Base-by-base conservation (phyloP, 2,329 filamentous ascomycete species). In the Bipolaris oryzae region DNA sequence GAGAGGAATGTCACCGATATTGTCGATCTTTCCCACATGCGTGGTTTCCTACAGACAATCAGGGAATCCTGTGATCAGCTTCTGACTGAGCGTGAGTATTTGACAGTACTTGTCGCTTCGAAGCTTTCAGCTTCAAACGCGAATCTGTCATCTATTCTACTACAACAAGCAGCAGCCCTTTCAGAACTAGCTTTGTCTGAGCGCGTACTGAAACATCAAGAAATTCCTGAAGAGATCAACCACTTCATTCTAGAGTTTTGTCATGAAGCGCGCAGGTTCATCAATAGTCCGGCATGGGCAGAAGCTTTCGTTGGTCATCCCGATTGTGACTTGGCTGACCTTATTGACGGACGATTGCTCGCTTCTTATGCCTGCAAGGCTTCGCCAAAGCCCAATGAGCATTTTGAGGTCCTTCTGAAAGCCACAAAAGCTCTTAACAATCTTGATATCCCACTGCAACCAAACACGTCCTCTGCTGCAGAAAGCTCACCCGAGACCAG, bases 311-410 rank as follows among this genome's bases (percentile, higher is more conserved):
- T 52, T 3, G 44, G 61, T 13, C 48, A 67, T 7, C 50, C 56
- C 9, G 53, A 59, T 20, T 81, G 78, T 62, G 82, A 86, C 65
- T 67, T 85, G 5, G 77, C 77, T 15, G 85, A 88, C 67, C 70
- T 84, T 5, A 68, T 87, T 13, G 85, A 87, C 69, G 85, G 85
- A 6, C 77, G 84, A 37, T 51, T 76, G 13, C 62, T 76, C n/a
- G 67, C 69, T 15, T 66, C 61, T 7, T 76, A 71, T 44, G 21
- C 69, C 3, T 58, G 67, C 15, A 51, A 66, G 20, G 23, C 64
- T 1, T 54, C 61, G 15, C 35, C 62, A 35, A 62, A 66, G 10
- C 55, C 39, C 34, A 68, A 53, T 5, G 69, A 67, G 43, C 58
- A 61, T 5, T 68, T 68, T 25, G 50, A 62, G 18, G 44, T 53